Evolutionary conservation across 345 rosid species (phyloP).

Genomic region (Lepidium sativum): DNA sequence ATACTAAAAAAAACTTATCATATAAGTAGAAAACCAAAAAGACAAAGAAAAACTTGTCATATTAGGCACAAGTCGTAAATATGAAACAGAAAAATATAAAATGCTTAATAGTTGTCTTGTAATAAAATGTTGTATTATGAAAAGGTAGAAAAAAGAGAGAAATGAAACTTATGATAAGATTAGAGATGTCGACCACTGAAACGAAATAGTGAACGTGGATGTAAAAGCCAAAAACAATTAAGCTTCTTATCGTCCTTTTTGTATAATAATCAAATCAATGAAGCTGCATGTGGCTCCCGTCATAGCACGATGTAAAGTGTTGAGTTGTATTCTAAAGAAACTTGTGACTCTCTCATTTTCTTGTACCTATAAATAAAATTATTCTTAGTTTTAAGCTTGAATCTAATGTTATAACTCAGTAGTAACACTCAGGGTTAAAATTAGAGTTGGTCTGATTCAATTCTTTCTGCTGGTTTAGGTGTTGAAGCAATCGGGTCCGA

Average conservation of each 20-base stretch:
- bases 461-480: no score
- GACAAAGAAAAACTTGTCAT: no score
- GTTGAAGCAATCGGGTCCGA: no score
- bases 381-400: no score
- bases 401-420: no score
- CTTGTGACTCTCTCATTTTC: neutral
- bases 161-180: neutral
- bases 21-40: no score
- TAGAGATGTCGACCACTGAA: neutral
- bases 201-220: conserved; percentile 3
- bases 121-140: neutral
- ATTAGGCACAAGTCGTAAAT: no score
- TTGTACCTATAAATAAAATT: neutral
- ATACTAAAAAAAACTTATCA: no score
- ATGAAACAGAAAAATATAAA: neutral
- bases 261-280: neutral
- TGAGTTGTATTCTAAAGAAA: neutral
- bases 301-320: neutral
- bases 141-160: neutral
- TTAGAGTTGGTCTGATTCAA: no score
- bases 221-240: neutral
- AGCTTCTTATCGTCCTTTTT: neutral
- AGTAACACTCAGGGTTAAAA: no score
- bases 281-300: conserved; percentile 3
- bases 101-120: neutral